Evolutionary conservation across 2,329 filamentous ascomycete genomes (phyloP).

Genomic region (Aspergillus amoenus): DNA sequence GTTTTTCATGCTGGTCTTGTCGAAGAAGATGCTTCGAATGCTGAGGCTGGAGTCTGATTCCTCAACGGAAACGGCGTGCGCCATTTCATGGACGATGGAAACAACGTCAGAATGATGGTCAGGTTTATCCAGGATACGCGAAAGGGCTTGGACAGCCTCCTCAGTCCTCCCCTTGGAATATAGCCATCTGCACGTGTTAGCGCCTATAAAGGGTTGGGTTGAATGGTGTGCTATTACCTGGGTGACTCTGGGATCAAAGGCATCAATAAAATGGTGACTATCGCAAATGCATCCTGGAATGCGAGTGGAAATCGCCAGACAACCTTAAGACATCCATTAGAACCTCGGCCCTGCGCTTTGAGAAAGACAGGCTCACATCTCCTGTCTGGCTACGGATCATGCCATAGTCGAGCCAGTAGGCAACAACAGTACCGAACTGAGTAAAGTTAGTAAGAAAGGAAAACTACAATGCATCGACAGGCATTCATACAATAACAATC

Average conservation of each 20-base stretch:
- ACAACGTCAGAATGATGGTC: background rate
- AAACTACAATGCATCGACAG: too few species aligned
- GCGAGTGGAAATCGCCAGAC: slow-evolving; percentile 5
- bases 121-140: background rate
- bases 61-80: background rate
- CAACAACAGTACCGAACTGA: background rate
- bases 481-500: background rate
- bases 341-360: too few species aligned
- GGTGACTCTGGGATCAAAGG: slow-evolving; percentile 1
- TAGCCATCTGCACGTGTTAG: background rate
- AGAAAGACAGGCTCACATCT: background rate
- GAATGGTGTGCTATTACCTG: background rate
- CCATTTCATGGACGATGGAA: background rate
- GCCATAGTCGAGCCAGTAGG: background rate
- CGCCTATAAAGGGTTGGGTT: too few species aligned
- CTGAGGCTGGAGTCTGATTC: background rate
- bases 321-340: background rate
- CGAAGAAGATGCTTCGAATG: background rate
- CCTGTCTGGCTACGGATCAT: background rate
- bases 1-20: background rate
- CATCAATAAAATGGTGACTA: background rate
- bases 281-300: slow-evolving; percentile 1
- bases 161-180: background rate
- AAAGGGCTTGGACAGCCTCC: background rate
- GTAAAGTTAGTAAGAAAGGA: background rate